Base-by-base conservation (phyloP, 2,329 filamentous ascomycete species). In the Keithomyces neogunnii region DNA sequence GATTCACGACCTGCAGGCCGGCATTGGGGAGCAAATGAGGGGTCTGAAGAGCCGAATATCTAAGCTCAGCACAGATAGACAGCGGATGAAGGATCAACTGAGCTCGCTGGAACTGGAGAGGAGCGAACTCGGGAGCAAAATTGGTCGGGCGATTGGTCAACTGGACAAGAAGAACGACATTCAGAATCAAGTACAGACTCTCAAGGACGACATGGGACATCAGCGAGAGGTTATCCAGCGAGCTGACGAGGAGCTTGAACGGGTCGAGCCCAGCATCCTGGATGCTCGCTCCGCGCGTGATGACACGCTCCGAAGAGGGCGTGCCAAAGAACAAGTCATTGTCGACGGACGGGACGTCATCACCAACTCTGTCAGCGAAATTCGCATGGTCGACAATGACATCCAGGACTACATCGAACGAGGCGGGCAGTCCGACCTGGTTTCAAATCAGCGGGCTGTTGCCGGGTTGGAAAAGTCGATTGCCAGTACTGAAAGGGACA, bases 151-250 rank as follows among this genome's bases (percentile, higher is more conserved):
- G 1, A 76, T 79, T 46, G 84, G 86, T 53, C 84, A 91, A 60
- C 74, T 97, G 30, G 89, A 95, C 64, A 89, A 88, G 68, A 96
- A 91, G 71, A 77, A 79, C 39, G 78, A 80, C 43, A 73, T 96
- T 28, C 74, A 82, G 55, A 72, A 73, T 40, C 87, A 90, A 55
- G 82, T 97, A 33, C 82, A 89, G 53, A 80, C 86, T 51, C 78
- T 88, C 57, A 89, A 84, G 61, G 80, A 80, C 8, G 79, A 85
- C 42, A 88, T 84, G 56, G 66, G 62, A 28, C 79, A 86, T 56
- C 85, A 92, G 63, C 83, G 85, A 46, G 82, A 87, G 32, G 70
- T 74, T 28, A 87, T 95, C 42, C 80, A 82, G 53, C 73, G 77
- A 51, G 80, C 84, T 1, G 90, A 96, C 58, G 71, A 73, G 47